Evolutionary conservation across 2,329 filamentous ascomycete species (phyloP).

Genomic region (Coniosporium tulheliwenetii): DNA sequence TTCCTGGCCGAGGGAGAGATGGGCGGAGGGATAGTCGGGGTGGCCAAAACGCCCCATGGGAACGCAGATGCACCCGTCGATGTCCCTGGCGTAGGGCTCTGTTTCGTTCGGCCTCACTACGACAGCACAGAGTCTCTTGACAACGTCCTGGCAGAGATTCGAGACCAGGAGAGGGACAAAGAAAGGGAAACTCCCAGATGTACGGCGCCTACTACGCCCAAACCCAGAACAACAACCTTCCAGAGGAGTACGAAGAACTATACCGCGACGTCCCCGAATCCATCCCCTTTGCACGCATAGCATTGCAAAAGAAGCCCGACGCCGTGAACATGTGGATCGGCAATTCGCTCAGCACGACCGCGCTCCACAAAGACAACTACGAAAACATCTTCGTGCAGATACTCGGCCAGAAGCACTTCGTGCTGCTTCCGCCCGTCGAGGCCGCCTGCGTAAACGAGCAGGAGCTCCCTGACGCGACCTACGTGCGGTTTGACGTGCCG

Average conservation of each 20-base stretch:
- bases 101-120: constrained; percentile 52
- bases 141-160: constrained; percentile 46
- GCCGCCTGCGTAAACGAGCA: constrained; percentile 54
- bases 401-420: constrained; percentile 57
- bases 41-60: constrained; percentile 63
- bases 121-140: constrained; percentile 49
- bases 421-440: constrained; percentile 55
- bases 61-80: constrained; percentile 13
- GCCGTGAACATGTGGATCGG: constrained; percentile 77
- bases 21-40: constrained; percentile 45
- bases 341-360: constrained; percentile 52
- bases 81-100: constrained; percentile 2
- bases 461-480: constrained; percentile 41
- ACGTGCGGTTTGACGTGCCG: constrained; percentile 20
- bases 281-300: constrained; percentile 59
- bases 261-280: constrained; percentile 45
- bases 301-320: constrained; percentile 49
- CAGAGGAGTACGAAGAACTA: constrained; percentile 52
- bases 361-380: constrained; percentile 69
- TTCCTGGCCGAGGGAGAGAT: constrained; percentile 41
- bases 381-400: constrained; percentile 76
- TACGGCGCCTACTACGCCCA: neutral
- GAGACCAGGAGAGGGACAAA: constrained; percentile 35
- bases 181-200: too few species aligned
- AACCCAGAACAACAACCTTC: constrained; percentile 65